Evolutionary conservation across 371 early-diverging fungal genomes (phyloP).

Genomic region (Mucor racemosus): DNA sequence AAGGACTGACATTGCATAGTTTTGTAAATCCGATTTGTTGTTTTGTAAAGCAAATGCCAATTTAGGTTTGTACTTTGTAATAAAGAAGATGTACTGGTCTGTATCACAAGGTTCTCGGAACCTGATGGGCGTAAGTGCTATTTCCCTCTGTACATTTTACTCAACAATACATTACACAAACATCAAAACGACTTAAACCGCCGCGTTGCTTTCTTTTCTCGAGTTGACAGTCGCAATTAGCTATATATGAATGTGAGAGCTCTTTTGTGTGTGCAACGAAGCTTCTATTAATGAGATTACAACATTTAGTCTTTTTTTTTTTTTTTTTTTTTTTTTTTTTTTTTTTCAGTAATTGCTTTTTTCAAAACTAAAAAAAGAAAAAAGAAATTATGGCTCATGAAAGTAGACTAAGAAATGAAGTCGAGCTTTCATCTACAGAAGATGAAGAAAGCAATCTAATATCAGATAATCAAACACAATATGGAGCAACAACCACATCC

Average conservation of each 20-base stretch:
- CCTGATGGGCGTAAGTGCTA: too few relatives aligned
- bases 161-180: not conserved
- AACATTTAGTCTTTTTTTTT: not conserved
- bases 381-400: constrained; percentile 9
- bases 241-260: not conserved
- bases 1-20: too few relatives aligned
- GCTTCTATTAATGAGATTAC: not conserved
- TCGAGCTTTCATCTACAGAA: constrained; percentile 6
- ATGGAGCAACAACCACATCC: constrained; percentile 2
- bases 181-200: not conserved
- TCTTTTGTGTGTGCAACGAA: not conserved
- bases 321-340: not conserved
- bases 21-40: too few relatives aligned
- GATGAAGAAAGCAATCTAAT: not conserved
- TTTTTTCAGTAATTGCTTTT: not conserved
- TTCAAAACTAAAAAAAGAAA: not conserved
- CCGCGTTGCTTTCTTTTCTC: constrained; percentile 2
- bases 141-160: too few relatives aligned
- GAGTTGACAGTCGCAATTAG: constrained; percentile 1
- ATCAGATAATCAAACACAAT: not conserved
- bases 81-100: too few relatives aligned
- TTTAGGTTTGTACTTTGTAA: too few relatives aligned
- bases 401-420: constrained; percentile 9
- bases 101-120: too few relatives aligned
- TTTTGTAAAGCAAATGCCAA: too few relatives aligned